Base-by-base conservation (phyloP, 164 flowering plant species). In the Magnolia officinalis region DNA sequence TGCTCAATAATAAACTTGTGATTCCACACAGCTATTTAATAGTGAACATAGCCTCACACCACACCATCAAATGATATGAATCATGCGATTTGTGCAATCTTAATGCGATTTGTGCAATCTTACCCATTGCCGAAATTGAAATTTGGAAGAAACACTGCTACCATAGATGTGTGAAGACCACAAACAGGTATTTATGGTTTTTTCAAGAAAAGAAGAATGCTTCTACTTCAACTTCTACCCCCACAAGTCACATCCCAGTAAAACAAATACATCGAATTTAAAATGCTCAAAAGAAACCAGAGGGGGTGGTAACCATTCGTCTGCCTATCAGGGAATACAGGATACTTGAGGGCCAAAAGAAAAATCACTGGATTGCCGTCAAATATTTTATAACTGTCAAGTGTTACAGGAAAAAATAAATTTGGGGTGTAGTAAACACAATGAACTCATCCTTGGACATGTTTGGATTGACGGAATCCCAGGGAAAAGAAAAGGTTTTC, bases 81-180 rank as follows among this genome's bases (percentile, higher is more conserved):
- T 63, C 11, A 61, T 7, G 2, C 21, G 18, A 49, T 37, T 59
- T 24, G 14, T 31, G 45, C 50, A 73, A 8, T 7, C 87, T 87
- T 87, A 95, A 61, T 7, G 2, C 21, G 18, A 49, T 37, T 59
- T 24, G 14, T 31, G 45, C 50, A 73, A 8, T 7, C 87, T 87
- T 87, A 95, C 98, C 98, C 98, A 95, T 84, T 67, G 89, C 23
- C 86, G 83, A 95, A 95, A 84, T 88, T 93, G 92, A 93, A 95
- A 72, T 91, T 89, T 81, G 95, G 89, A 68, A 96, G 87, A 83
- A 91, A 89, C 79, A 74, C 98, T 93, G 89, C 13, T 69, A 83
- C 31, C 77, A 76, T 55, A 74, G 69, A 74, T 20, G 8, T 37
- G 45, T 37, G 45, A 37, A 37, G 45, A 37, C 45, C 45, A 37